Evolutionary conservation across 2,329 filamentous ascomycete species (phyloP), one percentile per base, ranked within the genome.

Genomic region (Metarhizium anisopliae): DNA sequence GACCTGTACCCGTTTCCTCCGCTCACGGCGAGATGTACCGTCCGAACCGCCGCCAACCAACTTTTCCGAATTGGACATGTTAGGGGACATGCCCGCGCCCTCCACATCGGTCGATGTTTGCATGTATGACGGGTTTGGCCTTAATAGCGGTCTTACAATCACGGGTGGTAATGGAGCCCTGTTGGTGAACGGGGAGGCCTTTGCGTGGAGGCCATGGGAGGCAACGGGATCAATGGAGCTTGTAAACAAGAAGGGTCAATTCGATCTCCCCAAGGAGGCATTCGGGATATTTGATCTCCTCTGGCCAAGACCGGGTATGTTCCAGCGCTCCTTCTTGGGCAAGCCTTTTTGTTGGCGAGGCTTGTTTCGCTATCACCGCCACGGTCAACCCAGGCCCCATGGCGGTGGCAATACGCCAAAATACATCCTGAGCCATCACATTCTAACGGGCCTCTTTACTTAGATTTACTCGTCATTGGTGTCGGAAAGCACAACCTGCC

Each of bases 391-490:
- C 6, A 45, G 8, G 20, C 42, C n/a, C 18, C 16, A 20, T 45
- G n/a, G 3, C n/a, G 42, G n/a, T 20, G n/a, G 6, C 18, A 20
- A 18, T 10, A 20, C 18, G 42, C 18, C 42, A 10, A 20, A 8
- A 45, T 45, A 20, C 14, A 45, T 7, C 14, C 4, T 32, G 45
- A 30, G n/a, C 45, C 18, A 14, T 30, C 11, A 14, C 13, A 18
- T 30, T 29, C 53, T 57, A 35, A 57, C 45, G 16, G 6, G 8
- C 4, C 25, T 20, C 29, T 18, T 35, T 42, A 8, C 10, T 14
- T 64, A 90, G 93, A 97, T 75, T 75, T 97, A 18, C 75, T 99
- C 45, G 88, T 99, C 55, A 74, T 99, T n/a, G 94, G 94, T 1
- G 81, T 94, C 4, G 94, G 94, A 0, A 82, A 82, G 20, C 78